Percentiles rank a stretch among this genome's conserved stretches.
phyloP scores from a whole-genome alignment of 768 basidiomycete species.

The Leccinum olivaceopallidum region DNA sequence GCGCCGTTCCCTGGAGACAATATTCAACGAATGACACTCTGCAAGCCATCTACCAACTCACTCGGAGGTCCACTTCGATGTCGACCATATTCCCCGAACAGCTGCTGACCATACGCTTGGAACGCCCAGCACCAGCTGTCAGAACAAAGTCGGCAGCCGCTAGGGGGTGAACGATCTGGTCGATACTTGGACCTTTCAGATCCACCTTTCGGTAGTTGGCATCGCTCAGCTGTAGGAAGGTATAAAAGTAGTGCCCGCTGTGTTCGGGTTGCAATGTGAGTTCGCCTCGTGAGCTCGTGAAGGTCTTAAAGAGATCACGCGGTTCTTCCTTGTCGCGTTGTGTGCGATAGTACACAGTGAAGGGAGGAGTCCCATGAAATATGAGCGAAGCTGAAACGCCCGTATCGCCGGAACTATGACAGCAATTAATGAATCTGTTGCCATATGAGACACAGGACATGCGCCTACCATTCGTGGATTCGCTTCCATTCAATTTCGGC shows the following conservation, averaged over 20 bases:
- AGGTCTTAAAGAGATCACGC: slow-evolving; percentile 58
- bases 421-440: slow-evolving; percentile 5
- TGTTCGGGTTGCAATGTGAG: slow-evolving; percentile 83
- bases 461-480: slow-evolving; percentile 80
- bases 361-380: slow-evolving; percentile 87
- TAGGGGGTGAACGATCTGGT: slow-evolving; percentile 87
- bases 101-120: slow-evolving; percentile 62
- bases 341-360: slow-evolving; percentile 76
- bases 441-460: slow-evolving; percentile 5
- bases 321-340: slow-evolving; percentile 69
- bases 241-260: slow-evolving; percentile 88
- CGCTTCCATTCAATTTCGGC: slow-evolving; percentile 88
- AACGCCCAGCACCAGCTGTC: slow-evolving; percentile 38
- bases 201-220: slow-evolving; percentile 77
- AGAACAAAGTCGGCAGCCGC: slow-evolving; percentile 75
- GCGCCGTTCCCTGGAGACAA: slow-evolving; percentile 70
- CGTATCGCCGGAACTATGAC: slow-evolving; percentile 78
- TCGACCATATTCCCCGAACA: slow-evolving; percentile 78
- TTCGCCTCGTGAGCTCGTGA: slow-evolving; percentile 73
- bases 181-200: slow-evolving; percentile 74
- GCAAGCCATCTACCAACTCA: slow-evolving; percentile 34
- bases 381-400: slow-evolving; percentile 87
- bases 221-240: slow-evolving; percentile 78
- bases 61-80: slow-evolving; percentile 79
- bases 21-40: slow-evolving; percentile 2